These are phyloP conservation scores for Xylaria sp. DNA, from an alignment of 2,329 filamentous ascomycete species.

Conservation along the genomic window DNA sequence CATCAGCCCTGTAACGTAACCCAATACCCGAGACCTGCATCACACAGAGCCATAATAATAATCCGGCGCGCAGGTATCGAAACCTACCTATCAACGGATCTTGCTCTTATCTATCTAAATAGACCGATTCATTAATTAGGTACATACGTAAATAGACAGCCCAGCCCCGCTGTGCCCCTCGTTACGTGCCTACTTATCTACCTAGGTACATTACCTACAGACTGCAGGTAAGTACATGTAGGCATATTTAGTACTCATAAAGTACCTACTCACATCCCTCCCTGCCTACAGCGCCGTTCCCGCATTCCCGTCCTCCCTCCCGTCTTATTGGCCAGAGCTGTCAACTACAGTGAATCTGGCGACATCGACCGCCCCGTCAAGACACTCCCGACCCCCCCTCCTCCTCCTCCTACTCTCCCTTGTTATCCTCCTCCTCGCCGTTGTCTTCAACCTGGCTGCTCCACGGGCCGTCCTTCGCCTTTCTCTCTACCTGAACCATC, in stretches of 20 bases:
- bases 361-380: constrained; percentile 35
- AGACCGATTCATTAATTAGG: neutral
- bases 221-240: too few relatives aligned
- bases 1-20: constrained; percentile 32
- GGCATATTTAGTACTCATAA: too few relatives aligned
- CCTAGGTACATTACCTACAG: too few relatives aligned
- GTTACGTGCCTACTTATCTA: neutral
- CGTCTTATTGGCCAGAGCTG: constrained; percentile 37
- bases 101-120: neutral
- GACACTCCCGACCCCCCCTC: constrained; percentile 48
- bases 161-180: constrained; percentile 25
- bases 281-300: neutral
- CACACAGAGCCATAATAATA: constrained; percentile 7
- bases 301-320: constrained; percentile 17
- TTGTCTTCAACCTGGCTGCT: constrained; percentile 73
- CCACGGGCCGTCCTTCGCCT: constrained; percentile 68
- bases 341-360: constrained; percentile 51
- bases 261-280: neutral
- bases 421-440: constrained; percentile 65
- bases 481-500: constrained; percentile 65
- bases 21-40: constrained; percentile 18
- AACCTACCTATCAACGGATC: neutral
- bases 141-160: neutral
- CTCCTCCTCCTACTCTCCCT: constrained; percentile 58
- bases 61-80: neutral